A percentile compares a stretch with the other conserved stretches of the same genome.
These are phyloP conservation scores for Globisporangium spiculum DNA, from an alignment of 352 stramenopile genomes.

Conservation along the genomic window DNA sequence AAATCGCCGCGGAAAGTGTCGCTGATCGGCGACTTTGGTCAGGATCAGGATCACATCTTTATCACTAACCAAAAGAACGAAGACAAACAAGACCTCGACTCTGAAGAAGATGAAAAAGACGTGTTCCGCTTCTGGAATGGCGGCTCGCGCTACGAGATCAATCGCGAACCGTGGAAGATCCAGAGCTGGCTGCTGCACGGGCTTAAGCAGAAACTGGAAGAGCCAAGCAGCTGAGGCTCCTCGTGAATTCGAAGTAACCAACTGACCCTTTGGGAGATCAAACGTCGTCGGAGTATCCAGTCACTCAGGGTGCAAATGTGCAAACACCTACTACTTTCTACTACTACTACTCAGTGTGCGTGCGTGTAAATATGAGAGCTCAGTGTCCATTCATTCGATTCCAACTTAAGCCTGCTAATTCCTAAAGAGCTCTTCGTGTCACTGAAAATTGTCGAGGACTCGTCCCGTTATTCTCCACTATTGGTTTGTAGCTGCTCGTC, in stretches of 20 bases:
- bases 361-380: background rate
- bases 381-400: background rate
- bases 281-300: background rate
- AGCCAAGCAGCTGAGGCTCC: slow-evolving; percentile 7
- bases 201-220: slow-evolving; percentile 28
- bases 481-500: background rate
- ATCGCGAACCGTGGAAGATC: slow-evolving; percentile 45
- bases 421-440: background rate
- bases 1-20: slow-evolving; percentile 7
- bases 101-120: background rate
- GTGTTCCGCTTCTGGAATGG: slow-evolving; percentile 18
- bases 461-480: background rate
- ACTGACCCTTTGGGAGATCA: background rate
- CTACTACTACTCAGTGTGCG: background rate
- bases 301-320: background rate
- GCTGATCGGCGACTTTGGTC: background rate
- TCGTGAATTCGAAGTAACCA: background rate
- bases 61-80: background rate
- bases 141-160: slow-evolving; percentile 34
- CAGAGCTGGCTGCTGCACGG: slow-evolving; percentile 40
- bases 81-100: background rate
- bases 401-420: background rate
- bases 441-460: background rate
- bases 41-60: background rate
- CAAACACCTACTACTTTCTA: background rate